These are phyloP conservation scores for Trichoderma erinaceum DNA, from an alignment of 495 filamentous ascomycete species.

Conservation along the genomic window DNA sequence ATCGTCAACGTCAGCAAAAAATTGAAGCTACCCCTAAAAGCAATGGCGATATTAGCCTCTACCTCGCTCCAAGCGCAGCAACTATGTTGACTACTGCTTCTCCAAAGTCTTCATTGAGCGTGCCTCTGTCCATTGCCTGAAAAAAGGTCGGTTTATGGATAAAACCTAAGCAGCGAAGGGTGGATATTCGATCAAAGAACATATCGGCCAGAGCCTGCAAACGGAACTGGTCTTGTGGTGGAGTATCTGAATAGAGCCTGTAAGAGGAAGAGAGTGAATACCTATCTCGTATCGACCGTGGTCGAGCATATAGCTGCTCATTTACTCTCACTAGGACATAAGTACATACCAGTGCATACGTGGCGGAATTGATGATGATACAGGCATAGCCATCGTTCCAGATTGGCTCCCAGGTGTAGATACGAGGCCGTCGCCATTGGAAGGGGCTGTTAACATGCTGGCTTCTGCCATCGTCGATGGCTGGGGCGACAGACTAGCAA, in stretches of 20 bases:
- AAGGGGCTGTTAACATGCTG: not conserved
- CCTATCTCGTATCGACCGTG: not conserved
- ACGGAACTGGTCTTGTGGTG: slow-evolving; percentile 22
- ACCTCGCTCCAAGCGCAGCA: slow-evolving; percentile 33
- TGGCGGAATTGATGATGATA: not conserved
- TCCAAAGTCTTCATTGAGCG: slow-evolving; percentile 16
- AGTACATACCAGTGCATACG: not conserved
- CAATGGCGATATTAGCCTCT: slow-evolving; percentile 12
- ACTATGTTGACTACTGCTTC: slow-evolving; percentile 30
- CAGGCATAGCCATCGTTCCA: not conserved
- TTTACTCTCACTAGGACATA: not conserved
- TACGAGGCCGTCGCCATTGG: not conserved
- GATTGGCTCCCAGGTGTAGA: not conserved
- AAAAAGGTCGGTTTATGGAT: slow-evolving; percentile 33
- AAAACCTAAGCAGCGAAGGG: slow-evolving; percentile 33
- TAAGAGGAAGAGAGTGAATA: not conserved
- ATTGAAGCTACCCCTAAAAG: not conserved
- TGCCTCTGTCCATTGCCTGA: slow-evolving; percentile 26
- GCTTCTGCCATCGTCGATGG: not conserved
- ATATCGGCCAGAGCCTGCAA: slow-evolving; percentile 26
- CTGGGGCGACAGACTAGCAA: slow-evolving; percentile 21
- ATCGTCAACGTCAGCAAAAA: not conserved
- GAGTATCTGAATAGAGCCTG: slow-evolving; percentile 20
- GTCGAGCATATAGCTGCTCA: not conserved
- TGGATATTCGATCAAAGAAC: slow-evolving; percentile 33